Base-by-base conservation (phyloP, 1,284 basidiomycete species). In the Cystobasidium pallidum region DNA sequence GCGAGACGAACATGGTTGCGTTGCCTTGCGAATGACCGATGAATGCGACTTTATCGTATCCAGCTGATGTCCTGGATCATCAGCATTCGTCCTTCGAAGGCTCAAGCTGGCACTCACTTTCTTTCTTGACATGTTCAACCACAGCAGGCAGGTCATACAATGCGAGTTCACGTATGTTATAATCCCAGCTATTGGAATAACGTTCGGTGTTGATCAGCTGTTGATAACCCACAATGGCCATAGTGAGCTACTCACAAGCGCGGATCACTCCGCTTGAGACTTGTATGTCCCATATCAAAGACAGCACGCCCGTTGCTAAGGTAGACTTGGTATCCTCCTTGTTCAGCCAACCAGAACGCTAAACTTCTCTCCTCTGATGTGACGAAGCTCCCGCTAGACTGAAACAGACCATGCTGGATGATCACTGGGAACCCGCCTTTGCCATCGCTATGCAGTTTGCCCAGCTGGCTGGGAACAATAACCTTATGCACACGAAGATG, bases 11-110 rank as follows among this genome's bases (percentile, higher is more conserved):
- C 75, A 80, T 80, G 30, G 80, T 83, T 0, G 80, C 85, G 78
- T 86, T 87, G 49, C 86, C 86, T 79, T 87, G 86, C 24, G 86
- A 87, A 74, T 87, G 86, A 19, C 86, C 86, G 70, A 87, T 86
- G 79, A 85, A 87, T 11, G 83, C 86, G 75, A 87, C 81, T 84
- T 83, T 70, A 63, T 73, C 73, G 32, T 70, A 62, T 3, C 67
- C 78, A 45, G 64, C 49, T n/a, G 41, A 76, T 76, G 13, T 74
- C 72, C 78, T 73, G 64, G 76, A 75, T 52, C 75, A 76, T 3
- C 75, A 76, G 73, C 77, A 77, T 39, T 21, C 24, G n/a, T 24
- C 41, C 79, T 70, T 11, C 75, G 76, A 57, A 77, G 79, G 10
- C 21, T 26, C 21, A 10, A 15, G 28, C 43, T 21, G 28, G 28